phyloP scores from a whole-genome alignment of 108 stramenopile genomes.

The Fragilariopsis cylindrus region DNA sequence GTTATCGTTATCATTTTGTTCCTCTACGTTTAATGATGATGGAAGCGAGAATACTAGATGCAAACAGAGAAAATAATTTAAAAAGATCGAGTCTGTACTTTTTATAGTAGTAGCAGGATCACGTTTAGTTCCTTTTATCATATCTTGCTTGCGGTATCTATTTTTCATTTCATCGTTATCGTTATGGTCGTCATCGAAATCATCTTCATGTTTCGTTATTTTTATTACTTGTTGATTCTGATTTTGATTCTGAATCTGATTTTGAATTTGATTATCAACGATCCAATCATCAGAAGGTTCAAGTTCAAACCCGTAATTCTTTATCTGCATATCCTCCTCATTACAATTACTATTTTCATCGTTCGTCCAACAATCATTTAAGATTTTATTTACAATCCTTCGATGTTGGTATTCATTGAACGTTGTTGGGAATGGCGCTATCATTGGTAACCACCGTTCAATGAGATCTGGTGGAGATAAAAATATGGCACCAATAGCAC shows the following conservation, averaged over 20 bases:
- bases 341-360: background rate
- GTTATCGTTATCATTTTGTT: slow-evolving; percentile 22
- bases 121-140: background rate
- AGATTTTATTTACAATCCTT: slow-evolving; percentile 7
- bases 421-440: slow-evolving; percentile 53
- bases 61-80: slow-evolving; percentile 23
- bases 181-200: background rate
- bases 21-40: slow-evolving; percentile 39
- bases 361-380: slow-evolving; percentile 8
- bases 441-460: slow-evolving; percentile 50
- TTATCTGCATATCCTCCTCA: slow-evolving; percentile 25
- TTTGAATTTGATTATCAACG: slow-evolving; percentile 14
- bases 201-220: background rate
- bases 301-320: slow-evolving; percentile 34
- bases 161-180: background rate
- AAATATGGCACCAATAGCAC: slow-evolving; percentile 52
- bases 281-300: slow-evolving; percentile 26
- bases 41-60: slow-evolving; percentile 34
- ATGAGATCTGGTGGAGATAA: slow-evolving; percentile 60
- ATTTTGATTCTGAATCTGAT: background rate
- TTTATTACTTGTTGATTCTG: background rate
- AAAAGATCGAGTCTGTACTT: background rate
- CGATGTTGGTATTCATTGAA: slow-evolving; percentile 36
- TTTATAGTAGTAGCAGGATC: background rate
- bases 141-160: background rate